phyloP scores from a whole-genome alignment of 108 stramenopile species.

The Cyclotella kingstonii region DNA sequence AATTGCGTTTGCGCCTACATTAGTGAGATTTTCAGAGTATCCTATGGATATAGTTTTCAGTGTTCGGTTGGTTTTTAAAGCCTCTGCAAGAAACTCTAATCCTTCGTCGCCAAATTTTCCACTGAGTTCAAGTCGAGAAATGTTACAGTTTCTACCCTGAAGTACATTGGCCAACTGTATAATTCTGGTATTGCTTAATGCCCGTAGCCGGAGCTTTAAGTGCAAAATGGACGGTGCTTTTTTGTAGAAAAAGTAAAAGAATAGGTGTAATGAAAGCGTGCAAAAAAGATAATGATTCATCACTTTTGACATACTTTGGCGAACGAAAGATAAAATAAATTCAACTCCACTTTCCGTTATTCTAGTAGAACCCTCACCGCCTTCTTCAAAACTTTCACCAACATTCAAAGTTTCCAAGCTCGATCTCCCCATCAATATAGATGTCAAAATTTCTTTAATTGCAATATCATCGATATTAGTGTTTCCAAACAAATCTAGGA shows the following conservation, averaged over 20 bases:
- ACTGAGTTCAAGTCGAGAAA: conserved; percentile 30
- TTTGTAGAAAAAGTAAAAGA: neutral
- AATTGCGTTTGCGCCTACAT: conserved; percentile 20
- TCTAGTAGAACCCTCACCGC: conserved; percentile 6
- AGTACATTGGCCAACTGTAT: conserved; percentile 9
- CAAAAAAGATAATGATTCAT: neutral
- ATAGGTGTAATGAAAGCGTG: neutral
- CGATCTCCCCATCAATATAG: conserved; percentile 12
- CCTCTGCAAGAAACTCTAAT: conserved; percentile 28
- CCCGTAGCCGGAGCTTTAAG: conserved; percentile 15
- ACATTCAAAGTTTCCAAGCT: conserved; percentile 29
- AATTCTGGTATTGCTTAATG: conserved; percentile 17
- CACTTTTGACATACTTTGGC: conserved; percentile 16
- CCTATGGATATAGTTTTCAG: conserved; percentile 31
- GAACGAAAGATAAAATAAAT: conserved; percentile 14
- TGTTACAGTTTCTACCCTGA: conserved; percentile 8
- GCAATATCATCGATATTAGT: conserved; percentile 16
- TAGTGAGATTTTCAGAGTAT: conserved; percentile 12
- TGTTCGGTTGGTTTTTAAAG: conserved; percentile 21
- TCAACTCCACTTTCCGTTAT: conserved; percentile 20
- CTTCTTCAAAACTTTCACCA: conserved; percentile 13
- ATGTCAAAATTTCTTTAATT: conserved; percentile 6
- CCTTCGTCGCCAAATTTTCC: conserved; percentile 36
- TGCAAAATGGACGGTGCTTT: conserved; percentile 18
- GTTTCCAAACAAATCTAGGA: conserved; percentile 23